phyloP scores from a whole-genome alignment of 1,284 basidiomycete genomes.

The Rugosomyces carneus region DNA sequence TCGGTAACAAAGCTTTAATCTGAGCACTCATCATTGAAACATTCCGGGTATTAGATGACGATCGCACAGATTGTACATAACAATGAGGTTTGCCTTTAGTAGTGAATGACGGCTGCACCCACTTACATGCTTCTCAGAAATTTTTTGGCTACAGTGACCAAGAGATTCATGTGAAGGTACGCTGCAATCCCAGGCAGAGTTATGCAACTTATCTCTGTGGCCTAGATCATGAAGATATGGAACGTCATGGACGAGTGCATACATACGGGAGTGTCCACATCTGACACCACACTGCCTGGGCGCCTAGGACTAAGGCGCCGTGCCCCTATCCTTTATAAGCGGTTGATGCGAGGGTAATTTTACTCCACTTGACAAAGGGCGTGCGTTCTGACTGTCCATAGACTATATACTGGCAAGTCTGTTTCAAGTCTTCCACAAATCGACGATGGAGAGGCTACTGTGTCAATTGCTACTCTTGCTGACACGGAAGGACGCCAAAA shows the following conservation, averaged over 20 bases:
- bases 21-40: neutral
- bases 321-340: conserved; percentile 80
- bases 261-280: conserved; percentile 76
- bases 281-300: conserved; percentile 79
- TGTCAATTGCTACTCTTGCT: conserved; percentile 11
- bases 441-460: conserved; percentile 28
- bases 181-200: conserved; percentile 16
- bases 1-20: conserved; percentile 30
- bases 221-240: conserved; percentile 77
- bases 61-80: conserved; percentile 95
- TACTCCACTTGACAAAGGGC: neutral
- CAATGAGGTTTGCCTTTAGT: conserved; percentile 55
- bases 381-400: conserved; percentile 18
- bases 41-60: conserved; percentile 58
- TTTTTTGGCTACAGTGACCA: conserved; percentile 70
- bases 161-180: conserved; percentile 72
- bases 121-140: conserved; percentile 29
- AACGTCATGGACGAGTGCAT: conserved; percentile 93
- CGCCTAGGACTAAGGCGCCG: conserved; percentile 74
- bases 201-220: neutral
- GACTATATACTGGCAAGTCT: conserved; percentile 65
- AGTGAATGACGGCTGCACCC: neutral
- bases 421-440: conserved; percentile 39
- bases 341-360: conserved; percentile 79
- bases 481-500: conserved; percentile 1